Evolutionary conservation across 2,329 filamentous ascomycete genomes (phyloP).

Genomic region (Penicillium occitanis): DNA sequence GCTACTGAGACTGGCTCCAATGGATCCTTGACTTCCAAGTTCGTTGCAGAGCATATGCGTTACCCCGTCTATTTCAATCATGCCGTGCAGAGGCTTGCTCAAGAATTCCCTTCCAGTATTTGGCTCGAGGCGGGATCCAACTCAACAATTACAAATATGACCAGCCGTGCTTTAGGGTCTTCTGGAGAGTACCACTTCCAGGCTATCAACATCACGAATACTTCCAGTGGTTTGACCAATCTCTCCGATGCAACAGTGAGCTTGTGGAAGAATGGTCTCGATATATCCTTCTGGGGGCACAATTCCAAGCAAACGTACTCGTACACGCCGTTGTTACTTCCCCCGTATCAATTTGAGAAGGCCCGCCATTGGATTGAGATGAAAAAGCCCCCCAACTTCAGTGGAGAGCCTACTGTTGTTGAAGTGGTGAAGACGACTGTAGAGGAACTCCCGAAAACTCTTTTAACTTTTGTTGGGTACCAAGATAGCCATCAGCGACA

Average conservation of each 20-base stretch:
- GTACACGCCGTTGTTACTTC: not conserved
- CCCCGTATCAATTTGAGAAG: not conserved
- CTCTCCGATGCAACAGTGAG: constrained; percentile 9
- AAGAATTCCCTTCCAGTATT: not conserved
- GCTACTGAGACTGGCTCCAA: not conserved
- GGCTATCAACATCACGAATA: not conserved
- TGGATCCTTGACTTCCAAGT: not conserved
- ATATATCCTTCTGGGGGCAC: not conserved
- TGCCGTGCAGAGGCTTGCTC: not conserved
- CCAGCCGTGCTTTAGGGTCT: not conserved
- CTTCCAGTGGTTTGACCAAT: not conserved
- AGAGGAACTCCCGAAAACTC: constrained; percentile 21
- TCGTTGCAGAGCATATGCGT: not conserved
- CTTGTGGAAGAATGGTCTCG: not conserved
- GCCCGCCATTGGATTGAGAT: constrained; percentile 17
- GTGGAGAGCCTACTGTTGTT: not conserved
- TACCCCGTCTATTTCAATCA: not conserved
- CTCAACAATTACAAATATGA: not conserved
- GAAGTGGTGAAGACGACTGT: not conserved
- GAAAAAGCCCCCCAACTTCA: not conserved
- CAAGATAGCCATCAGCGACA: constrained; percentile 9
- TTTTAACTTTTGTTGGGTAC: constrained; percentile 30
- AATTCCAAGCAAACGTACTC: not conserved
- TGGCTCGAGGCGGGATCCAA: not conserved
- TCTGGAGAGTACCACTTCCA: not conserved